Base-by-base conservation (phyloP, 2,329 filamentous ascomycete genomes). In the Colletotrichum agaves region DNA sequence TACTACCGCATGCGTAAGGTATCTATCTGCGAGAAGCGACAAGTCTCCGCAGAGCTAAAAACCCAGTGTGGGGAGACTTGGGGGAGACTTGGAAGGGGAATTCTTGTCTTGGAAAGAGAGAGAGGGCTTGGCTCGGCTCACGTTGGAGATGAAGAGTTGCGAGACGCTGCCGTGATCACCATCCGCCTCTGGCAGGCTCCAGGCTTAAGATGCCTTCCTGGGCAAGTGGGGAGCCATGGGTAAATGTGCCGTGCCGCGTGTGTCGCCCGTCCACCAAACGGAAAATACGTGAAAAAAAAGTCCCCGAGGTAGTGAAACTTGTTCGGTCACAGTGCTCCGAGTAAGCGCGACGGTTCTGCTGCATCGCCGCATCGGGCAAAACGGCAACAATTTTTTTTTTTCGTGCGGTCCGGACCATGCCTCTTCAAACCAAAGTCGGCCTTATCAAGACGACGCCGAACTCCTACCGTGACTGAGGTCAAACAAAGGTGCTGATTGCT, bases 201-300 rank as follows among this genome's bases (percentile, higher is more conserved):
- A 50, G 39, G 55, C 55, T 59, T 59, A 17, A 49, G 17, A 59
- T 47, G 56, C 43, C 56, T 39, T 56, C 37, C 52, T 23, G 19
- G 35, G 52, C 52, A 56, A 27, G 52, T 39, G 52, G 52, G 19
- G 11, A 19, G 13, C 33, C 31, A 21, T 53, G 50, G 33, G 37
- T 39, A 35, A 53, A 23, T 53, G 27, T 53, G 50, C 50, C 50
- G 50, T 53, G 33, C 50, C 50, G 49, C 19, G 50, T 53, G 31
- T 37, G 50, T 53, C 27, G 50, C 31, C 33, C 50, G 17, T 31
- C n/a, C n/a, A 21, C 31, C 50, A 37, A 37, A 53, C 31, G 33
- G 31, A 19, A 44, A 19, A 35, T 50, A 21, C 21, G 21, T 33
- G 47, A 15, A 27, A 33, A 33, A 50, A 50, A 50, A 50, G 47